Evolutionary conservation across 2,329 filamentous ascomycete species (phyloP).

Genomic region (Apiospora hydei): DNA sequence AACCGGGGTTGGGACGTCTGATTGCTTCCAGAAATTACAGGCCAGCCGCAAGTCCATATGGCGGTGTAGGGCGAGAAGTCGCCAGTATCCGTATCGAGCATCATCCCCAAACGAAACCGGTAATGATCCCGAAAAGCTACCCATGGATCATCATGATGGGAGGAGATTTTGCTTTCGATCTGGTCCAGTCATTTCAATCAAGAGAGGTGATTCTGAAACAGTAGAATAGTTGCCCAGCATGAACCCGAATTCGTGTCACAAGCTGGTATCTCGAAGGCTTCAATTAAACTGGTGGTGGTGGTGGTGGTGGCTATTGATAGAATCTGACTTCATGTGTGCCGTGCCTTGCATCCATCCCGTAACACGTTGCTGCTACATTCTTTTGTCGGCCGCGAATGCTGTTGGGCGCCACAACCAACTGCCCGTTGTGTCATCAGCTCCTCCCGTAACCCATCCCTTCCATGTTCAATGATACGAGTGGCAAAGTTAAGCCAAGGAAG

Average conservation of each 20-base stretch:
- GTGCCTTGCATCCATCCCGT: slow-evolving; percentile 4
- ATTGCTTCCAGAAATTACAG: slow-evolving; percentile 17
- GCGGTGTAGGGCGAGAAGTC: slow-evolving; percentile 11
- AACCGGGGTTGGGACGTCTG: slow-evolving; percentile 13
- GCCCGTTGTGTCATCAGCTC: background rate
- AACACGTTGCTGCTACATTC: slow-evolving; percentile 9
- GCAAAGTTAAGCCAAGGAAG: background rate
- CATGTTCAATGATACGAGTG: background rate
- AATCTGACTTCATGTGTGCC: slow-evolving; percentile 18
- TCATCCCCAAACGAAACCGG: background rate
- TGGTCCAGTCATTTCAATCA: slow-evolving; percentile 5
- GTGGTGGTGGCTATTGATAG: slow-evolving; percentile 12
- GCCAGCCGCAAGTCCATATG: slow-evolving; percentile 7
- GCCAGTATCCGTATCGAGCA: slow-evolving; percentile 11
- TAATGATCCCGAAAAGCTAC: slow-evolving; percentile 5
- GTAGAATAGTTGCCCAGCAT: slow-evolving; percentile 18
- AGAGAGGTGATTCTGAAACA: background rate
- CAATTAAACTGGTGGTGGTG: background rate
- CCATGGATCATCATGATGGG: slow-evolving; percentile 10
- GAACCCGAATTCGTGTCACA: slow-evolving; percentile 21
- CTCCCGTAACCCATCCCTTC: background rate
- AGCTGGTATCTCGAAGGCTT: slow-evolving; percentile 14
- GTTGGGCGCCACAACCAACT: slow-evolving; percentile 18
- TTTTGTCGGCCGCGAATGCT: background rate
- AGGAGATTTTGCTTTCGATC: background rate